Evolutionary conservation across 129 eudicot species (phyloP), one percentile per base, ranked within the genome.

Genomic region (Arctium lappa): DNA sequence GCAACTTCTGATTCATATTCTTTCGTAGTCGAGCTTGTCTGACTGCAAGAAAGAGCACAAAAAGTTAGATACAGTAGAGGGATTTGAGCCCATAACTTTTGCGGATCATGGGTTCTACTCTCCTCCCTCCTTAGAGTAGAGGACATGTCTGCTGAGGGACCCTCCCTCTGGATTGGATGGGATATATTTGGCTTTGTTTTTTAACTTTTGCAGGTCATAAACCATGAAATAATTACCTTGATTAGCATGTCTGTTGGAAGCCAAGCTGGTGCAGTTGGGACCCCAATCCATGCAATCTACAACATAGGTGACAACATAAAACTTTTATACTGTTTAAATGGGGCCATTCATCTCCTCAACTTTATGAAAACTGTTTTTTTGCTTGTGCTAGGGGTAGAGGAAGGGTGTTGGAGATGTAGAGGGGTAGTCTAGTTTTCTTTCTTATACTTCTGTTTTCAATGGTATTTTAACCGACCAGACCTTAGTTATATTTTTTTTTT

Each of bases 241-340:
- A 95, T 95, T 22, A 95, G 94, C 98, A 95, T 95, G 48, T 95
- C 97, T 13, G 97, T 95, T 69, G 98, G 97, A 77, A 95, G 94
- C 98, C 98, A 95, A 89, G 98, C 97, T 84, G 98, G 98, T 60
- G 98, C 96, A 31, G 97, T 95, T 56, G 98, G 97, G 74, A 95
- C 82, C 77, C 98, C 98, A 69, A 95, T 90, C 98, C 98, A 95
- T 80, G 93, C 94, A 87, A 92, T 91, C 97, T 95, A 89, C 65
- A 85, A 56, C 70, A 37, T 72, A 74, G 63, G 63, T 31, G 76
- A 68, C 13, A 33, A 11, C 3, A 4, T 56, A 29, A 60, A 48
- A 46, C 56, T 46, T 46, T 46, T 37, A 3, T 2, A 37, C 40
- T 37, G 40, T 37, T 37, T 37, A 37, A 22, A 22, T 22, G 27